A percentile compares a stretch with the other conserved stretches of the same genome.
Evolutionary conservation across 805 yeast genomes (phyloP).

Genomic region (Grigorovia yakushimaensis): DNA sequence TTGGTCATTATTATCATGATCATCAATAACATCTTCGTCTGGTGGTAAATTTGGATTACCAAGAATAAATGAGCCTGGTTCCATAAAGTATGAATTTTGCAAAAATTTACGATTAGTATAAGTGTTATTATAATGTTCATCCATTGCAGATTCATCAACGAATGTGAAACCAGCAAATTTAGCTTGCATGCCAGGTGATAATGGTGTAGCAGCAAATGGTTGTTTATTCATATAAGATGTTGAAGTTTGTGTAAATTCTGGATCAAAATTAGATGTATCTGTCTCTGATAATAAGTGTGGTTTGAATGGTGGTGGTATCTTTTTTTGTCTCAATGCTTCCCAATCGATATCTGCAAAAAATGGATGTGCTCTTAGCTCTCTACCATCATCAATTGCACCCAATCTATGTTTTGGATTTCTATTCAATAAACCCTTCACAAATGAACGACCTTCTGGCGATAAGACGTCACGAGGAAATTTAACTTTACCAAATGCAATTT

Average conservation of each 20-base stretch:
- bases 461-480: constrained; percentile 93
- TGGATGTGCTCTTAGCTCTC: constrained; percentile 85
- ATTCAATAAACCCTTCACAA: constrained; percentile 89
- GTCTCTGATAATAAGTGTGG: constrained; percentile 87
- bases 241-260: constrained; percentile 89
- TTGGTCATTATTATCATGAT: constrained; percentile 1
- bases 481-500: constrained; percentile 96
- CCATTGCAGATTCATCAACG: constrained; percentile 88
- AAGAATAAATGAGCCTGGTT: constrained; percentile 65
- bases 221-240: constrained; percentile 65
- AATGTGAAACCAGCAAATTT: constrained; percentile 95
- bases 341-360: constrained; percentile 90
- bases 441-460: constrained; percentile 86
- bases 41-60: constrained; percentile 75
- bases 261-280: constrained; percentile 95
- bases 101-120: constrained; percentile 27
- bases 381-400: constrained; percentile 86
- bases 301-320: constrained; percentile 91
- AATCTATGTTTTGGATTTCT: constrained; percentile 93
- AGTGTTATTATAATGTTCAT: constrained; percentile 56
- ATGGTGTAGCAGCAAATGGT: constrained; percentile 51
- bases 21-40: constrained; percentile 71
- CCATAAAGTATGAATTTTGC: constrained; percentile 33
- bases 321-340: constrained; percentile 66
- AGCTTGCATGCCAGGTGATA: constrained; percentile 91